These are phyloP conservation scores for Hyaloperonospora arabidopsidis DNA, from an alignment of 352 stramenopile genomes.

Conservation along the genomic window DNA sequence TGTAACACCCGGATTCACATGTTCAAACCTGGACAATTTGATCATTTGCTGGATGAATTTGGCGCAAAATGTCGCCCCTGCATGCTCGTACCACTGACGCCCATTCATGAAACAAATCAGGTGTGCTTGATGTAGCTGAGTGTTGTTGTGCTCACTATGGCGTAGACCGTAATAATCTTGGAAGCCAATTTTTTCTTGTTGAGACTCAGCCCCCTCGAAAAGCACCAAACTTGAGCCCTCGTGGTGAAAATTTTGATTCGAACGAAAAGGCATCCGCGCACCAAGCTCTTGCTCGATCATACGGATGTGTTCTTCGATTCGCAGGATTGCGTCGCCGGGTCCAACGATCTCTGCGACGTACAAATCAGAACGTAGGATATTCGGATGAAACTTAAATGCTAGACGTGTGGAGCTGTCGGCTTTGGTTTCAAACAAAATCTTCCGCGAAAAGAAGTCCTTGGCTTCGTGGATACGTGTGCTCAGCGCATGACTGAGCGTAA, in stretches of 20 bases:
- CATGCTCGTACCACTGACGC: slow-evolving; percentile 56
- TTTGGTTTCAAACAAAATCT: slow-evolving; percentile 51
- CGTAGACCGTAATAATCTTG: slow-evolving; percentile 55
- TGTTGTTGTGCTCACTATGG: slow-evolving; percentile 47
- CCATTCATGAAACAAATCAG: slow-evolving; percentile 71
- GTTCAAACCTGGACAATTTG: slow-evolving; percentile 58
- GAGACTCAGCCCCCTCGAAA: slow-evolving; percentile 63
- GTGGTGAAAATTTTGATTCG: slow-evolving; percentile 46
- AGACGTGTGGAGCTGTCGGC: slow-evolving; percentile 28
- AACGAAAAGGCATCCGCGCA: slow-evolving; percentile 31
- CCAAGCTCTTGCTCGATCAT: slow-evolving; percentile 62
- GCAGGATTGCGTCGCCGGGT: slow-evolving; percentile 49
- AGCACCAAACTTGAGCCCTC: slow-evolving; percentile 56
- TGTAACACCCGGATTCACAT: slow-evolving; percentile 37
- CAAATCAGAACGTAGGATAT: slow-evolving; percentile 54
- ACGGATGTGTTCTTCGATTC: slow-evolving; percentile 56
- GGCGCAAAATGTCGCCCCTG: slow-evolving; percentile 46
- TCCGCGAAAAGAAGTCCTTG: slow-evolving; percentile 57
- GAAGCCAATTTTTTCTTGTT: slow-evolving; percentile 59
- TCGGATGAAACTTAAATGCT: slow-evolving; percentile 44
- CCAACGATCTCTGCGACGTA: slow-evolving; percentile 65
- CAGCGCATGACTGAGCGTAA: slow-evolving; percentile 67
- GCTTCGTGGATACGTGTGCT: slow-evolving; percentile 50
- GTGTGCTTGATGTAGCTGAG: slow-evolving; percentile 57
- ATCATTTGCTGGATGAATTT: slow-evolving; percentile 80